These are phyloP conservation scores for Pichia occidentalis DNA, from an alignment of 805 yeast species.

Conservation along the genomic window DNA sequence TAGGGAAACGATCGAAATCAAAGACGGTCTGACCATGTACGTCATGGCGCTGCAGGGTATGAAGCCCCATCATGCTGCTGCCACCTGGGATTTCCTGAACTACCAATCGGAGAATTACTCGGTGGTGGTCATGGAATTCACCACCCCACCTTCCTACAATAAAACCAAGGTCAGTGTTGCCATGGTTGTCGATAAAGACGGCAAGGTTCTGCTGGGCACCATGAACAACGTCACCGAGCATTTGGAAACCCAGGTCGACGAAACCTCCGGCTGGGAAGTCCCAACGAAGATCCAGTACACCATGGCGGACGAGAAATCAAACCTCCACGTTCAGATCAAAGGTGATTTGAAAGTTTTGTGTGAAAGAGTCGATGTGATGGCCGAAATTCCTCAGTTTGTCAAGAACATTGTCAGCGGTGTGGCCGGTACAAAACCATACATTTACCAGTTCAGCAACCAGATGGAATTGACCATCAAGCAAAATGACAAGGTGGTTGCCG, in stretches of 20 bases:
- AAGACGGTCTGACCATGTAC: constrained; percentile 59
- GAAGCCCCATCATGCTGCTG: constrained; percentile 99
- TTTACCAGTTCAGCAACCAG: constrained; percentile 80
- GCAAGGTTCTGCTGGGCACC: constrained; percentile 55
- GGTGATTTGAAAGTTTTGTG: constrained; percentile 61
- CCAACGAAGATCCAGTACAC: constrained; percentile 63
- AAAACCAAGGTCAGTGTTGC: constrained; percentile 76
- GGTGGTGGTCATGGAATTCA: constrained; percentile 89
- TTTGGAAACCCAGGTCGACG: constrained; percentile 50
- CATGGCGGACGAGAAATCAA: constrained; percentile 34
- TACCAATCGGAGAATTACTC: constrained; percentile 72
- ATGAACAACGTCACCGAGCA: constrained; percentile 61
- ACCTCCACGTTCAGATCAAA: constrained; percentile 41
- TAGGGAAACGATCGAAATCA: constrained; percentile 20
- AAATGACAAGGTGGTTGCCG: constrained; percentile 34
- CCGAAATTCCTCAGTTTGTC: constrained; percentile 90
- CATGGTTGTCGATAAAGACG: constrained; percentile 57
- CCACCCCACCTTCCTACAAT: constrained; percentile 88
- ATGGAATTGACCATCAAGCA: constrained; percentile 34
- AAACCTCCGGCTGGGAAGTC: constrained; percentile 86
- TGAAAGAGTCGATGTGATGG: constrained; percentile 96
- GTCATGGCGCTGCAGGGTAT: constrained; percentile 97
- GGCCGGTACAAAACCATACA: constrained; percentile 94
- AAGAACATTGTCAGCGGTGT: constrained; percentile 90
- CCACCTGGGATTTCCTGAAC: constrained; percentile 89